These are phyloP conservation scores for Lipomyces yamadae DNA, from an alignment of 805 yeast genomes.

Conservation along the genomic window DNA sequence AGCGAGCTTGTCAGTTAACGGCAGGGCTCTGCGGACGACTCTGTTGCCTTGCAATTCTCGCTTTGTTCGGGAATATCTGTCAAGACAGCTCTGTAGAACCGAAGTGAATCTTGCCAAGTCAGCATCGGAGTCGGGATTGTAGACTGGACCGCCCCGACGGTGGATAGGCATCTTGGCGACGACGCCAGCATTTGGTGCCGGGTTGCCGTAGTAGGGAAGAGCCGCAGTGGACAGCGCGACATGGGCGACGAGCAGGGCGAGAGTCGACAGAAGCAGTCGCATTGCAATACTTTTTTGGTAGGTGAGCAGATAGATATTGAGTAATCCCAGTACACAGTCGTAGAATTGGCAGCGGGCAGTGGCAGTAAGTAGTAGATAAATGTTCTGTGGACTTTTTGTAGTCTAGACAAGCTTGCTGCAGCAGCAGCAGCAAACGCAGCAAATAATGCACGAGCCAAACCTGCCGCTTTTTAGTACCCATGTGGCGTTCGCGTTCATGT, in stretches of 20 bases:
- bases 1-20: constrained; percentile 33
- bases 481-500: too few species aligned
- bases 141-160: constrained; percentile 34
- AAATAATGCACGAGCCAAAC: too few species aligned
- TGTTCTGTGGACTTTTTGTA: too few species aligned
- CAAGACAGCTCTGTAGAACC: constrained; percentile 16
- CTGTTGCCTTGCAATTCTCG: constrained; percentile 37
- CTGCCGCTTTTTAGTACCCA: too few species aligned
- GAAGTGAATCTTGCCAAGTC: constrained; percentile 25
- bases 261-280: not conserved
- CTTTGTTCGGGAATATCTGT: constrained; percentile 26
- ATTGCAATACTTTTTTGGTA: not conserved
- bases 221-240: constrained; percentile 13
- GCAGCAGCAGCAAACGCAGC: too few species aligned
- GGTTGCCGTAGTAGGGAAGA: constrained; percentile 21
- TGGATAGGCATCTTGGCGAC: constrained; percentile 24
- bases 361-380: too few species aligned
- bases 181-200: constrained; percentile 16
- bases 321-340: too few species aligned
- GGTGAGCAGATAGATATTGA: too few species aligned
- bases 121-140: constrained; percentile 27
- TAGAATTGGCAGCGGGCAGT: not conserved
- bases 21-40: constrained; percentile 33
- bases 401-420: too few species aligned
- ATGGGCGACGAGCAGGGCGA: not conserved